Base-by-base conservation (phyloP, 306 rosid species). In the Quercus ilex region DNA sequence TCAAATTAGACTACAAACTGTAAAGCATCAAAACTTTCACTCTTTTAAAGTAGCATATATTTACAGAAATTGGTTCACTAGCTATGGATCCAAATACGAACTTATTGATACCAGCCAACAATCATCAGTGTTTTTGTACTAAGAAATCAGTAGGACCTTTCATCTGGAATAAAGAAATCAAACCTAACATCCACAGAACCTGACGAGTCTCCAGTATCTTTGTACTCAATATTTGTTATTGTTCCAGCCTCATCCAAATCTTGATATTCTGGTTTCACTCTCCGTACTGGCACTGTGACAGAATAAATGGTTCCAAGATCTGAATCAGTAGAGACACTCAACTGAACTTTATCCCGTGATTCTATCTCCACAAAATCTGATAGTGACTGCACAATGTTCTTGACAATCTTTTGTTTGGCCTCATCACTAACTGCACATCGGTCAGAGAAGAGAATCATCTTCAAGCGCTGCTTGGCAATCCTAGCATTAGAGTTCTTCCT, bases 321-420 rank as follows among this genome's bases (percentile, higher is more conserved):
- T 35, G 95, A 81, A 81, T 95, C 98, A 13, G 99, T 78, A 51
- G 97, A 92, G 77, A 95, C 97, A 69, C 94, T 95, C 72, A 95
- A 82, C 84, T 92, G 88, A 82, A 95, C 99, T 87, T 95, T 95
- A 81, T 95, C 99, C 79, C 85, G 94, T 1, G 99, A 91, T 84
- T 95, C 99, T 60, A 95, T 95, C 85, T 88, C 99, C 80, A 92
- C 98, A n/a, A 95, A 95, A 80, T 92, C 99, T 51, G 99, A 95
- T 30, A 95, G 83, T 71, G 97, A 84, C 17, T 78, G 90, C 68
- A 95, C 98, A 69, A 95, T 81, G 83, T 89, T 92, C 88, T 70
- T 86, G 67, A 95, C 97, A 64, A 95, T 95, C 91, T 84, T 89
- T 73, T 80, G 87, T 71, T 95, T 95, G 71, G 98, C 99, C 89